Evolutionary conservation across 176 grass and related monocot genomes (phyloP).

Genomic region (Thinopyrum elongatum): DNA sequence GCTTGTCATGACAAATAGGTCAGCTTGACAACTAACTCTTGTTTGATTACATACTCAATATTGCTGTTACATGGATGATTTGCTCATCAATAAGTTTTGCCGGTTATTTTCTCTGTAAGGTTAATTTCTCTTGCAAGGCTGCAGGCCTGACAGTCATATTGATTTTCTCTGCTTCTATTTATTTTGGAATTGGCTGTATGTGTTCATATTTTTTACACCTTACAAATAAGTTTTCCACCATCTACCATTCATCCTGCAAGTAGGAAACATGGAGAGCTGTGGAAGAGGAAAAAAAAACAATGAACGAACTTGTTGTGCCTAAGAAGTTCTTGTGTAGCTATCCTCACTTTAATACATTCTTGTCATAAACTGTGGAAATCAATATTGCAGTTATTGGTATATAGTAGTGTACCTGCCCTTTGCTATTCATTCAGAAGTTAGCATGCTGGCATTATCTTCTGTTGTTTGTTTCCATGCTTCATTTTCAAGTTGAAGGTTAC

Average conservation of each 20-base stretch:
- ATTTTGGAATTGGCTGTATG: neutral
- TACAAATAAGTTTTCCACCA: neutral
- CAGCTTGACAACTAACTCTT: neutral
- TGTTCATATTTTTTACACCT: neutral
- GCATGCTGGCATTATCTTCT: neutral
- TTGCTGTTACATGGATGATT: slow-evolving; percentile 3
- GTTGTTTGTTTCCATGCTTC: slow-evolving; percentile 15
- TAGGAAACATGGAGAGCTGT: neutral
- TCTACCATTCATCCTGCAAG: neutral
- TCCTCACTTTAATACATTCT: slow-evolving; percentile 12
- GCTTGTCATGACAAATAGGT: neutral
- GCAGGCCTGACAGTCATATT: neutral
- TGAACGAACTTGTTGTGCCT: neutral
- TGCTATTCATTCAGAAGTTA: slow-evolving; percentile 18
- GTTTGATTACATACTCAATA: slow-evolving; percentile 2
- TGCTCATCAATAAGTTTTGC: neutral
- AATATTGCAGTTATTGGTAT: neutral
- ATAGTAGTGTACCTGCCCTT: neutral
- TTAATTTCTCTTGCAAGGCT: slow-evolving; percentile 16
- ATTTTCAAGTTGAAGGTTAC: slow-evolving; percentile 27
- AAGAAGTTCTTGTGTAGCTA: neutral
- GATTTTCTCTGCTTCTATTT: neutral
- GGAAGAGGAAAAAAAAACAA: neutral
- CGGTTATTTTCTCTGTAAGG: slow-evolving; percentile 12
- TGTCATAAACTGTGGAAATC: neutral